Base-by-base conservation (phyloP, 2,329 filamentous ascomycete species). In the Penicillium nordicum region DNA sequence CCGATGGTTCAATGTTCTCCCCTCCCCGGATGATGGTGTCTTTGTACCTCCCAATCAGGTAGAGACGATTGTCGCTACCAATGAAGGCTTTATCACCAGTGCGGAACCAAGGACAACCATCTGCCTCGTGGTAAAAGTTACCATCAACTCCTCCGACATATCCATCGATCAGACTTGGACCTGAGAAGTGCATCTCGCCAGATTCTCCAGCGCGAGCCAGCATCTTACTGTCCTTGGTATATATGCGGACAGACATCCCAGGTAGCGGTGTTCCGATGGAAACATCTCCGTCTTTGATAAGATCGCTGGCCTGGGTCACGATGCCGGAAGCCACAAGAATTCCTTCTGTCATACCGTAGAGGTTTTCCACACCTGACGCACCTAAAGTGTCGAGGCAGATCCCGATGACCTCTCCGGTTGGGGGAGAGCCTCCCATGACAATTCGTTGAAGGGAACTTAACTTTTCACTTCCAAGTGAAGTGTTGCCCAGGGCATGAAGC, bases 1-100 rank as follows among this genome's bases (percentile, higher is more conserved):
- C 53, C 10, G 59, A 53, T 18, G 57, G 59, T 46, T 57, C 57
- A 44, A 63, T 60, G 36, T 63, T 63, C 47, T 63, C 59, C 0
- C 61, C 61, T 18, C 59, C 61, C 6, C 61, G 57, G 10, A 63
- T 60, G n/a, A 63, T 63, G 3, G 53, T 60, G 18, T 63, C 61
- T 48, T 62, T 62, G 37, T 58, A 62, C 21, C 61, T 53, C 0
- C 61, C 61, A 38, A 63, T 37, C 10, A 63, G 45, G 34, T 63
- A 63, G 8, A 62, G 45, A 10, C 47, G 59, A 47, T 53, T 40
- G 27, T 62, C 57, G 7, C 18, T 44, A 18, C 53, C 57, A 32
- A 63, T 52, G 41, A 60, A 49, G 2, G 53, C 61, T 46, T 62
- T 57, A 41, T 63, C 61, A 7, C 61, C 61, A 27, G 57, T 62